Percentiles rank a stretch among this genome's conserved stretches.
Conservation (phyloP, 2,329 filamentous ascomycete species). For the Phyllosticta citribraziliensis region DNA sequence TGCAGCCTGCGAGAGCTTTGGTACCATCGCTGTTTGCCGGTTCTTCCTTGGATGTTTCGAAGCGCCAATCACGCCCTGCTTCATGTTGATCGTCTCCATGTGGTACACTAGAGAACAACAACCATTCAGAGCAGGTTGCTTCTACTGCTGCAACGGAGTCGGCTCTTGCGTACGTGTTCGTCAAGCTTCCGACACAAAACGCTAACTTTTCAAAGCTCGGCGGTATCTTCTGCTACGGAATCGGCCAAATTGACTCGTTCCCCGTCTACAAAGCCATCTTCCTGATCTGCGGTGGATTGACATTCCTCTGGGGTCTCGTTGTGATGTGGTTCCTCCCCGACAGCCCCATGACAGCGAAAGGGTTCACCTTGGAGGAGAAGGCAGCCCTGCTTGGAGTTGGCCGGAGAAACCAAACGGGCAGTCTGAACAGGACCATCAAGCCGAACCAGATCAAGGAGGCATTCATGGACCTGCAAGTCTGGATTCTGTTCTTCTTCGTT, state of each 20-base stretch:
- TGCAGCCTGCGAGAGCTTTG: constrained; percentile 17
- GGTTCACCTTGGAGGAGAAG: constrained; percentile 36
- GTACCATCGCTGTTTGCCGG: constrained; percentile 14
- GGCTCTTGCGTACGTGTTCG: constrained; percentile 9
- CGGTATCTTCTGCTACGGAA: constrained; percentile 28
- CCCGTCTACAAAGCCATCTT: constrained; percentile 38
- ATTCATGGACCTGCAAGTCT: constrained; percentile 35
- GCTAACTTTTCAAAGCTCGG: constrained; percentile 13
- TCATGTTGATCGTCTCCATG: constrained; percentile 16
- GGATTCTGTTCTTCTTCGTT: constrained; percentile 36
- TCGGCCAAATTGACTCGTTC: constrained; percentile 33
- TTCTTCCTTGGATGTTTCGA: constrained; percentile 19
- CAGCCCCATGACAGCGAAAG: constrained; percentile 32
- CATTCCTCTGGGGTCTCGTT: constrained; percentile 34
- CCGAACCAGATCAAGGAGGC: constrained; percentile 41
- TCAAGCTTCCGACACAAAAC: not conserved
- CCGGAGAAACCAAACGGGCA: constrained; percentile 25
- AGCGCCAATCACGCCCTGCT: constrained; percentile 15
- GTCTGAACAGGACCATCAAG: constrained; percentile 39
- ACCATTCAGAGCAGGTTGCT: constrained; percentile 17
- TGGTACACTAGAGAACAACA: constrained; percentile 12
- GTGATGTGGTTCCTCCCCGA: constrained; percentile 34
- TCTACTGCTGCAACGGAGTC: constrained; percentile 18
- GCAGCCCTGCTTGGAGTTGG: constrained; percentile 32
- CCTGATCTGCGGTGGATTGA: constrained; percentile 36